These are phyloP conservation scores for Spencermartinsiella ligniputridi DNA, from an alignment of 1,139 yeast species.

Conservation along the genomic window DNA sequence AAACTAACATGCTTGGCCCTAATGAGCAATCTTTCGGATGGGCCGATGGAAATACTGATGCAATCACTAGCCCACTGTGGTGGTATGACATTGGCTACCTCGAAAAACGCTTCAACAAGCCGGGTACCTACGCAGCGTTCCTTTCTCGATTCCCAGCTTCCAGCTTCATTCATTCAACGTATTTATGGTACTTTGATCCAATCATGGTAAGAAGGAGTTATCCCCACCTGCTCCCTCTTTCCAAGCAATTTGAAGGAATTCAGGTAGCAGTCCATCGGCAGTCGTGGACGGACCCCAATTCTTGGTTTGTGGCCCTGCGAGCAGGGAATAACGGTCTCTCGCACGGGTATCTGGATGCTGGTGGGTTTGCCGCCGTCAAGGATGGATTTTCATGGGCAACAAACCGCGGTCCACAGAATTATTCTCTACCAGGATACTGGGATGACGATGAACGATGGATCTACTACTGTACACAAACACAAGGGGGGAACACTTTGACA, in stretches of 20 bases:
- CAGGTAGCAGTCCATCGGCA: not conserved
- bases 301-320: conserved; percentile 5
- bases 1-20: conserved; percentile 4
- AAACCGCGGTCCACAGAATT: not conserved
- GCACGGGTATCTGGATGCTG: conserved; percentile 5
- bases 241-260: not conserved
- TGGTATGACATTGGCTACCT: conserved; percentile 3
- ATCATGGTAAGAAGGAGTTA: not conserved
- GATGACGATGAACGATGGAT: not conserved
- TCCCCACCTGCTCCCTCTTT: not conserved
- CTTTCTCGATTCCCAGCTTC: not conserved
- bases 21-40: conserved; percentile 2
- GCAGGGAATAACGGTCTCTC: conserved; percentile 3
- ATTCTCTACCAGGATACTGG: conserved; percentile 1
- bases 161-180: not conserved
- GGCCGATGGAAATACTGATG: conserved; percentile 4
- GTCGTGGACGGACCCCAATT: conserved; percentile 3
- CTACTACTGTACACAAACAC: conserved; percentile 2
- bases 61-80: conserved; percentile 1
- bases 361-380: not conserved
- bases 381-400: conserved; percentile 2
- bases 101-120: not conserved
- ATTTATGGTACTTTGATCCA: conserved; percentile 7
- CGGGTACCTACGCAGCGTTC: conserved; percentile 1
- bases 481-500: conserved; percentile 4